Conservation (phyloP, 139 green algal species). For the Klebsormidium nitens region DNA sequence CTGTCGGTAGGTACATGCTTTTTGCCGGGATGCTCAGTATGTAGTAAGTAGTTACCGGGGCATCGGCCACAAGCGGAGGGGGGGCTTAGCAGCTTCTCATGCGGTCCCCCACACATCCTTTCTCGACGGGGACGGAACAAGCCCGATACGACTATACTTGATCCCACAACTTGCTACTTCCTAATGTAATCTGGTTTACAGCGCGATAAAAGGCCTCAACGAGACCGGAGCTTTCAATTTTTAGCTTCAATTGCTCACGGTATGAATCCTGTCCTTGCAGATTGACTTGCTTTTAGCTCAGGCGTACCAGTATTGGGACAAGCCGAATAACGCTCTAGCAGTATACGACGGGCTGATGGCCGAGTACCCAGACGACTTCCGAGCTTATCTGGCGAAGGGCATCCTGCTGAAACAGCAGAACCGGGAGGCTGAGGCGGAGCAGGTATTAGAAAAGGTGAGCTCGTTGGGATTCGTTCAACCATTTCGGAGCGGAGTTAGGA, state of each 20-base stretch:
- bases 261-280: no score
- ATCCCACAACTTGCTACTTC: background rate
- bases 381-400: slow-evolving; percentile 28
- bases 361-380: slow-evolving; percentile 15
- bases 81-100: no score
- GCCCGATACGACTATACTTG: background rate
- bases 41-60: no score
- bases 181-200: background rate
- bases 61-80: no score
- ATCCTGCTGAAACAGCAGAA: slow-evolving; percentile 11
- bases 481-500: no score
- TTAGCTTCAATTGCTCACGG: background rate
- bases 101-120: no score
- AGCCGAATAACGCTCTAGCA: slow-evolving; percentile 8
- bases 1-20: no score
- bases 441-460: slow-evolving; percentile 18
- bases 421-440: slow-evolving; percentile 13
- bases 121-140: no score
- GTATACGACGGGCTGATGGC: slow-evolving; percentile 26
- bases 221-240: no score
- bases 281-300: slow-evolving; percentile 20
- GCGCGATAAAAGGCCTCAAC: background rate
- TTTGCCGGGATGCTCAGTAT: no score
- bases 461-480: no score
- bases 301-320: slow-evolving; percentile 22